Conservation (phyloP, 148 eudicot species). For the Persicaria maculosa region DNA sequence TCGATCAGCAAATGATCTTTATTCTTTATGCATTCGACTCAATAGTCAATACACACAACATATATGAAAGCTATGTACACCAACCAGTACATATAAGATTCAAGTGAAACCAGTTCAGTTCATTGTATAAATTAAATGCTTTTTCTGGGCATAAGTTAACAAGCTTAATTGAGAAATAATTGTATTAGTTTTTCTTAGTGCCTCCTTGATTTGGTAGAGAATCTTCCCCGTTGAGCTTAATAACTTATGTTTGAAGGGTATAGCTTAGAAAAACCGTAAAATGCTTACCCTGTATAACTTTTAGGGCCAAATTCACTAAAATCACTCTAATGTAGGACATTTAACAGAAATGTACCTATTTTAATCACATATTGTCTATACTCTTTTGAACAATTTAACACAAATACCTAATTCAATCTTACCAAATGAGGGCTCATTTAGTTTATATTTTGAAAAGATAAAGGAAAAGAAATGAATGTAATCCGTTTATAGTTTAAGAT, state of each 20-base stretch:
- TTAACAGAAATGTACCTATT: no score
- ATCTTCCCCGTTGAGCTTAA: background rate
- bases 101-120: no score
- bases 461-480: no score
- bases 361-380: no score
- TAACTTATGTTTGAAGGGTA: no score
- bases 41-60: background rate
- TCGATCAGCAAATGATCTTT: background rate
- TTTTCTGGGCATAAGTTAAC: background rate
- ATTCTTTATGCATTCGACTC: background rate
- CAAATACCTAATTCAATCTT: no score
- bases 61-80: background rate
- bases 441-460: no score
- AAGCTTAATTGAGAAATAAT: background rate
- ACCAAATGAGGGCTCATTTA: no score
- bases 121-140: no score
- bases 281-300: background rate
- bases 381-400: no score
- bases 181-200: background rate
- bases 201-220: background rate
- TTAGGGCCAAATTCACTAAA: background rate
- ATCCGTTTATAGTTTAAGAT: no score
- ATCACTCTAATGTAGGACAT: background rate
- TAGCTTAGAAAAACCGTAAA: no score
- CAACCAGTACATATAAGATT: background rate